phyloP scores from a whole-genome alignment of 306 rosid species.

The Crotalaria pallida region DNA sequence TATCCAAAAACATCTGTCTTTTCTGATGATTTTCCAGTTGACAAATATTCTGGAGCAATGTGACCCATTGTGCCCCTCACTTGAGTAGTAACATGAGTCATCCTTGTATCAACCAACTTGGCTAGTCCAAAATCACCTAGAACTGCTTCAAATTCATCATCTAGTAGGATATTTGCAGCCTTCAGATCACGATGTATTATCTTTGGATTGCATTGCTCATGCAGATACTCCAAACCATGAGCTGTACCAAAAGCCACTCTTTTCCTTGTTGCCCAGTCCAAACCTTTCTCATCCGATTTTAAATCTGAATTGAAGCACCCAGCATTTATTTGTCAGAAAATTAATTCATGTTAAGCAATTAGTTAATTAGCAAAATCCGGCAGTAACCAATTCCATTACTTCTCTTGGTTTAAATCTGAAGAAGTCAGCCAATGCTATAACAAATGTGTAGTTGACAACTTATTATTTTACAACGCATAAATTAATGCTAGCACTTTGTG shows the following conservation, averaged over 20 bases:
- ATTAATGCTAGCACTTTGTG: no score
- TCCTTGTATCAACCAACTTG: conserved; percentile 62
- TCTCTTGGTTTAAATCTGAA: not conserved
- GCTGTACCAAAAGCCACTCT: conserved; percentile 49
- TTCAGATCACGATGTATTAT: conserved; percentile 91
- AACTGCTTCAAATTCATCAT: conserved; percentile 81
- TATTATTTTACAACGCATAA: no score
- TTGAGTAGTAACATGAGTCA: conserved; percentile 93
- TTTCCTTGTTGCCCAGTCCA: conserved; percentile 47
- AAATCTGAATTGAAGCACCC: conserved; percentile 28
- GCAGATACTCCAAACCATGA: conserved; percentile 75
- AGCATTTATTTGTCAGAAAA: no score
- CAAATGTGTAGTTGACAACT: no score
- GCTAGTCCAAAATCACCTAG: conserved; percentile 94
- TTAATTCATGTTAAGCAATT: conserved; percentile 4
- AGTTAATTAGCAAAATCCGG: no score
- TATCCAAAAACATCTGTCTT: conserved; percentile 94
- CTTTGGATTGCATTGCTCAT: conserved; percentile 86
- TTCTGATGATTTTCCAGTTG: conserved; percentile 88
- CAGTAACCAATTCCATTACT: not conserved
- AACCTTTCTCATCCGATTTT: conserved; percentile 43
- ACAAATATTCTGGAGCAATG: conserved; percentile 90
- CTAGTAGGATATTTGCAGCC: conserved; percentile 89
- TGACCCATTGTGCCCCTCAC: conserved; percentile 98
- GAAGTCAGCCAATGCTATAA: no score